Conservation (phyloP, 768 basidiomycete species). For the Termitomyces sp. region DNA sequence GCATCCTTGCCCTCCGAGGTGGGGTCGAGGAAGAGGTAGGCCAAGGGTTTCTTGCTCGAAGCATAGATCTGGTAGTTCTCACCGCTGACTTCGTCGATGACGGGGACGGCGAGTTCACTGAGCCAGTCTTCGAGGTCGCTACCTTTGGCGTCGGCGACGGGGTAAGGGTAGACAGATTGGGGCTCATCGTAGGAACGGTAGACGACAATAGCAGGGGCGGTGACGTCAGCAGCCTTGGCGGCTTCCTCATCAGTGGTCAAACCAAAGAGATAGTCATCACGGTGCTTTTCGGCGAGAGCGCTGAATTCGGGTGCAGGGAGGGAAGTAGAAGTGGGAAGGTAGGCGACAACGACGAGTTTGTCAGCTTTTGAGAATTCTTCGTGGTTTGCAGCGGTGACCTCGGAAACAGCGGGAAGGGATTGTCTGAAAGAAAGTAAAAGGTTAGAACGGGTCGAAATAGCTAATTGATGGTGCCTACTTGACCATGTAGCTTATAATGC, state of each 20-base stretch:
- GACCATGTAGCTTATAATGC: constrained; percentile 94
- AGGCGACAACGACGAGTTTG: constrained; percentile 88
- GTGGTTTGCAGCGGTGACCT: constrained; percentile 72
- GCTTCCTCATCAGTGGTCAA: constrained; percentile 68
- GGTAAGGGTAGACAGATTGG: constrained; percentile 61
- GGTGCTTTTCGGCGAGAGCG: constrained; percentile 78
- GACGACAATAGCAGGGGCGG: constrained; percentile 81
- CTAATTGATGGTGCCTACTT: constrained; percentile 56
- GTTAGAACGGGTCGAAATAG: background rate
- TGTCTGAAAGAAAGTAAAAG: constrained; percentile 48
- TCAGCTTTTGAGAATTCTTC: constrained; percentile 86
- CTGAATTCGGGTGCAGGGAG: constrained; percentile 72
- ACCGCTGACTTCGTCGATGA: constrained; percentile 88
- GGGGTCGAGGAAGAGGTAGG: constrained; percentile 93
- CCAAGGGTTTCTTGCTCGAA: constrained; percentile 77
- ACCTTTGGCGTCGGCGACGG: constrained; percentile 49
- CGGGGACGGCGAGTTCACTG: constrained; percentile 77
- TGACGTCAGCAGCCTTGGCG: constrained; percentile 68
- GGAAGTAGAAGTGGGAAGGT: constrained; percentile 70
- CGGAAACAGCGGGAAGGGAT: constrained; percentile 88
- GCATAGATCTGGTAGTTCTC: constrained; percentile 93
- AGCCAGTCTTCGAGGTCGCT: constrained; percentile 76
- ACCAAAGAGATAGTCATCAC: constrained; percentile 94
- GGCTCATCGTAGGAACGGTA: constrained; percentile 94
- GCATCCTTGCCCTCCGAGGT: constrained; percentile 58